Conservation (phyloP, 352 stramenopile species). For the Globisporangium parvum region DNA sequence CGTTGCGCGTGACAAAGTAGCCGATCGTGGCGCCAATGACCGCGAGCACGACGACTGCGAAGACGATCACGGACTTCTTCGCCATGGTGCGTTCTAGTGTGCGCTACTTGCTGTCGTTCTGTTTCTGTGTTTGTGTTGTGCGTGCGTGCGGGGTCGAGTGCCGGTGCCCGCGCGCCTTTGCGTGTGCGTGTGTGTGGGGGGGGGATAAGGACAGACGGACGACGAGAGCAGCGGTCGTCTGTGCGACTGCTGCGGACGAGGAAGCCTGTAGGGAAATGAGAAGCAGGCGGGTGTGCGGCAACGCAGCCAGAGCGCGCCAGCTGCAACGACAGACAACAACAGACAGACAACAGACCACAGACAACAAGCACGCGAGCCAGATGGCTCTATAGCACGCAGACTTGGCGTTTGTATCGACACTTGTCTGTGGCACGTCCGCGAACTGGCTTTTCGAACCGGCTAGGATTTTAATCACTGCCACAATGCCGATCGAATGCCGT, state of each 20-base stretch:
- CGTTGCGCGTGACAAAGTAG: slow-evolving; percentile 15
- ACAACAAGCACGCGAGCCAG: too few relatives aligned
- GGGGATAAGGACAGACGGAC: too few relatives aligned
- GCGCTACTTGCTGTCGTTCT: neutral
- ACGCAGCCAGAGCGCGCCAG: too few relatives aligned
- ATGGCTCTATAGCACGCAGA: neutral
- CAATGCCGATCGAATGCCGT: neutral
- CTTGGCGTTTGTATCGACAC: neutral
- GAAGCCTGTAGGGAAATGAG: too few relatives aligned
- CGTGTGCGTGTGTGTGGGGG: too few relatives aligned
- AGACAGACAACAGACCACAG: too few relatives aligned
- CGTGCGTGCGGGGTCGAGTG: neutral
- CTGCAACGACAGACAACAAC: too few relatives aligned
- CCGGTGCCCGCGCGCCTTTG: too few relatives aligned
- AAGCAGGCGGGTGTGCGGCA: too few relatives aligned
- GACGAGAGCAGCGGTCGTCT: too few relatives aligned
- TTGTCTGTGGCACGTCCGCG: neutral
- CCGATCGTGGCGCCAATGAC: slow-evolving; percentile 19
- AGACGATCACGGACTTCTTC: slow-evolving; percentile 18
- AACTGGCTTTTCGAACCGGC: neutral
- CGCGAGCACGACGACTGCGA: slow-evolving; percentile 17
- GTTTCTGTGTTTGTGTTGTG: neutral
- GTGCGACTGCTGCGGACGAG: too few relatives aligned
- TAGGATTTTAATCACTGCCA: neutral
- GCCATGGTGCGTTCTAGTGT: slow-evolving; percentile 1